Base-by-base conservation (phyloP, 257 asterid species). In the Solanum gracilifrons region DNA sequence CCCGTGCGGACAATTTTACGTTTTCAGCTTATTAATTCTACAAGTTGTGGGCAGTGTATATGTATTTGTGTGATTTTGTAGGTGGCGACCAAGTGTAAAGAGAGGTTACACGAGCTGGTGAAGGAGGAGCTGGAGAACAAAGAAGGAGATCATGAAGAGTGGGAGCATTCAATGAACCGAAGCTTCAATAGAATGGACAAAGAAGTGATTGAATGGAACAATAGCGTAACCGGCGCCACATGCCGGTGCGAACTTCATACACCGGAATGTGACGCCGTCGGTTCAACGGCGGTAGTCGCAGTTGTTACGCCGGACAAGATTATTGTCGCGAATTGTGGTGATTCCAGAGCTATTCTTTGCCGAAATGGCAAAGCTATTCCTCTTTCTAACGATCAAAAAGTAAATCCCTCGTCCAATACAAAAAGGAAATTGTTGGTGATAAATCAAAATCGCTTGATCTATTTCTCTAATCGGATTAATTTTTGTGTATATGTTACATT, bases 281-380 rank as follows among this genome's bases (percentile, higher is more conserved):
- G 98, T 6, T 94, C 98, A 29, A 95, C 98, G 2, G 98, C 97
- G 27, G 94, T 93, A 6, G 95, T 94, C 8, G 92, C 95, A 21
- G 82, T 95, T 3, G 87, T 95, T 31, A 90, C 95, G 3, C 92
- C 96, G 4, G 62, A 74, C 5, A 85, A 92, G 72, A 93, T 94
- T 10, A 85, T 95, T 18, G 92, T 94, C 6, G 97, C 98, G 13
- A 95, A 94, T 85, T 93, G 96, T 87, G 98, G 98, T 36, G 98
- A 95, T 89, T 95, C 97, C 1, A 88, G 98, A 64, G 98, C 98
- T 33, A 93, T 95, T 55, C 98, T 95, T 68, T 93, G 96, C 92
- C 98, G 98, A 5, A 89, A 88, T 88, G 98, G 95, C 88, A 89
- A 89, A 66, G 87, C 95, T 6, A 3, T 95, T 18, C 95, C 98